Evolutionary conservation across 768 basidiomycete genomes (phyloP).

Genomic region (Vararia minispora): DNA sequence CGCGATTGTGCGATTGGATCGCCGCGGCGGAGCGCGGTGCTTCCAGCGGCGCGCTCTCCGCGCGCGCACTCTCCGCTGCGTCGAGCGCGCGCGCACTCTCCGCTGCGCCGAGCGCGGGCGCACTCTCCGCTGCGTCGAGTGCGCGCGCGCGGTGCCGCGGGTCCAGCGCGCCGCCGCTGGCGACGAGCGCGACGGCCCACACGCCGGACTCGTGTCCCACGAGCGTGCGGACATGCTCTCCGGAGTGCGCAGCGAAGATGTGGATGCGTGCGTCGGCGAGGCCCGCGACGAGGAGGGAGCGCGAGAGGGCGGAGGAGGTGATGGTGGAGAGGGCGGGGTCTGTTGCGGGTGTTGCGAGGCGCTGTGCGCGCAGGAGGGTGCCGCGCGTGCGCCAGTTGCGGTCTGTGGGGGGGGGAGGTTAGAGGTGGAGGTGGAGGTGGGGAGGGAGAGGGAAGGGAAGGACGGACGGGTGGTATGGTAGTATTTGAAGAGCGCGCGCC

Average conservation of each 20-base stretch:
- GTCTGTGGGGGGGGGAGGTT: background rate
- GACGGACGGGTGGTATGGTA: constrained; percentile 11
- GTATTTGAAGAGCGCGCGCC: constrained; percentile 10
- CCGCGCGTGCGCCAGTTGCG: constrained; percentile 17
- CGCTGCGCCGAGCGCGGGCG: constrained; percentile 5
- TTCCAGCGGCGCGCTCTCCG: no score
- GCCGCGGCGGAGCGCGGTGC: no score
- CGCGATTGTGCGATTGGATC: constrained; percentile 11
- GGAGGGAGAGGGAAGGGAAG: no score
- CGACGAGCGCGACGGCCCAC: constrained; percentile 80
- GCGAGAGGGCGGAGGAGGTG: constrained; percentile 78
- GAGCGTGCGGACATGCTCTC: constrained; percentile 65
- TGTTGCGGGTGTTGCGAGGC: constrained; percentile 13
- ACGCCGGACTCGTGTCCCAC: constrained; percentile 84
- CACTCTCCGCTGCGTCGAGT: constrained; percentile 5
- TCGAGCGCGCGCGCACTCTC: background rate
- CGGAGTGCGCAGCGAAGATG: constrained; percentile 72
- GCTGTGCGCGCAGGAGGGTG: constrained; percentile 10
- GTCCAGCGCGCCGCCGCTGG: constrained; percentile 38
- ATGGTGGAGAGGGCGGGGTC: constrained; percentile 54
- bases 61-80: background rate
- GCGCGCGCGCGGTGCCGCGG: constrained; percentile 5
- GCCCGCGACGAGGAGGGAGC: constrained; percentile 78
- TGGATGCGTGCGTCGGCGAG: constrained; percentile 80
- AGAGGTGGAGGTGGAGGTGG: background rate